Evolutionary conservation across 2,329 filamentous ascomycete species (phyloP), one percentile per base, ranked within the genome.

Genomic region (Cylindrodendrum hubeiense): DNA sequence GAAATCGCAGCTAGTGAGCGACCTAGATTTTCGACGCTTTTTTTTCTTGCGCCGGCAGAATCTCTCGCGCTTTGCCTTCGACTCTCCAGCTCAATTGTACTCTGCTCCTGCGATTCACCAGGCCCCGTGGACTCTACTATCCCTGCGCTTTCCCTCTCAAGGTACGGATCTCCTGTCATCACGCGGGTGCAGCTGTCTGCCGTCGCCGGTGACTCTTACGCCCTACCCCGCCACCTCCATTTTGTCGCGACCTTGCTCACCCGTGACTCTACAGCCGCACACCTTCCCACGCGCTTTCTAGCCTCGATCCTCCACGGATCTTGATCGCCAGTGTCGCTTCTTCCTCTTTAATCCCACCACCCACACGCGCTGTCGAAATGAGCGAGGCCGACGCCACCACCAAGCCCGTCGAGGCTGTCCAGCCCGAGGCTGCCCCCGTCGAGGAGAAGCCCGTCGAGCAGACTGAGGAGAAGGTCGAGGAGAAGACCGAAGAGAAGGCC

Each of bases 391-490:
- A 81, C 64, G 76, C 78, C 63, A 76, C 80, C 50, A 74, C 76
- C 71, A 83, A 82, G 75, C 77, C 79, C 57, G 75, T 75, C 47
- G 80, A 83, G 76, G 76, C 79, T 68, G 67, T 71, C 52, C 67
- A 72, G 53, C 69, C 69, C 33, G 74, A 57, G 33, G 63, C 75
- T 64, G 73, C 65, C 34, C 70, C 67, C 22, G 74, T 76, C 49
- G 73, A 77, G 67, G 67, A 66, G n/a, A 72, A 79, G 67, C 71
- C 77, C 34, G 69, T 57, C 15, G 67, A 73, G 19, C 65, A 76
- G 58, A 64, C 69, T 26, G 74, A 75, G 58, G 76, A 70, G 49
- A 70, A 73, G 62, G 56, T 70, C 51, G 70, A 74, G 44, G 72
- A 75, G 65, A 66, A 74, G 68, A 67, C 68, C 28, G 75, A 78